Evolutionary conservation across 2,329 filamentous ascomycete species (phyloP), one percentile per base, ranked within the genome.

Genomic region (Pleurostoma richardsiae): DNA sequence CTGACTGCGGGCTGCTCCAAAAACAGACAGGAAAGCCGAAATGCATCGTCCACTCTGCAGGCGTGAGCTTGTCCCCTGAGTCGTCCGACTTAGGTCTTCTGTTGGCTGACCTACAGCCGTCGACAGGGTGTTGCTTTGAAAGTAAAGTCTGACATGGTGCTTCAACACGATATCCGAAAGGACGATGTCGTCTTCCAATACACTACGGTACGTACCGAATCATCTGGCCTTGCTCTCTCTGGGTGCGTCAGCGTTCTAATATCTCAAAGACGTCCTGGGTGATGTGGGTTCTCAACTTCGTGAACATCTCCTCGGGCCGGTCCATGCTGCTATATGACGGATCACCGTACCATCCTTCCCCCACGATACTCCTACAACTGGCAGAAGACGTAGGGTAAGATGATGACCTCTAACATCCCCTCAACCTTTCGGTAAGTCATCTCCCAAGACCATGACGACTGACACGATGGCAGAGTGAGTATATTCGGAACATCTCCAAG

Each of bases 401-500:
- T 43, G 29, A 30, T n/a, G n/a, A n/a, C n/a, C n/a, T n/a, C n/a
- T n/a, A n/a, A n/a, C n/a, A n/a, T n/a, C n/a, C n/a, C 29, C 19
- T 29, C 11, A 4, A 41, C 27, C 38, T 39, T 8, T 42, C 39
- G 6, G 29, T 10, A 39, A 49, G 33, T 10, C n/a, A n/a, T n/a
- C n/a, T n/a, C n/a, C n/a, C n/a, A n/a, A n/a, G n/a, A n/a, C n/a
- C n/a, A n/a, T n/a, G n/a, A n/a, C n/a, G n/a, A n/a, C n/a, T n/a
- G n/a, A n/a, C n/a, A n/a, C n/a, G n/a, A n/a, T n/a, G n/a, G n/a
- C n/a, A 36, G 31, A n/a, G 47, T 54, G 30, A 50, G 30, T 3
- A 42, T 48, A 10, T 72, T 69, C 55, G 71, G 71, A 38, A 68
- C 63, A 2, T 70, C 63, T 2, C 70, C 72, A 3, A 61, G 69